Conservation (phyloP, 169 alveolate species). For the Plasmodium billcollinsi region DNA sequence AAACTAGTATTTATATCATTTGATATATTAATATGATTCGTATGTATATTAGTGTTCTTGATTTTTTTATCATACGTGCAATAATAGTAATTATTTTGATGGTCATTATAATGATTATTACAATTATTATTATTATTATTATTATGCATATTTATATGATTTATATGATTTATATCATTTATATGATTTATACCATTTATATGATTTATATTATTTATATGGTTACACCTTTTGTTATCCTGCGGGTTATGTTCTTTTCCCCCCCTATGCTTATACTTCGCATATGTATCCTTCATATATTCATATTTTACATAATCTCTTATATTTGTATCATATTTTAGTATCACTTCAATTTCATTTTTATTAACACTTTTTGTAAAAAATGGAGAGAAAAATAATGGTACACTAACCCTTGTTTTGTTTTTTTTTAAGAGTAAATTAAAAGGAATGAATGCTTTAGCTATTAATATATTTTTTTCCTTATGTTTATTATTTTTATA, state of each 20-base stretch:
- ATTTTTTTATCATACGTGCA: no score
- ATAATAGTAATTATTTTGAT: not conserved
- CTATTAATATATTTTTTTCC: constrained; percentile 2
- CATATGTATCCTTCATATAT: no score
- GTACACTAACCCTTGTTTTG: constrained; percentile 23
- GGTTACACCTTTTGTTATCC: no score
- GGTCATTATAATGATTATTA: not conserved
- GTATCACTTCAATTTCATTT: constrained; percentile 36
- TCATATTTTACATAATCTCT: no score
- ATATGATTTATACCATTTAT: not conserved
- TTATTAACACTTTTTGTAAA: constrained; percentile 11
- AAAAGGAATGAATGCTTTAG: constrained; percentile 50
- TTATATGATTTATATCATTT: not conserved
- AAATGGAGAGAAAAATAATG: constrained; percentile 37
- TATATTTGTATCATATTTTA: constrained; percentile 22
- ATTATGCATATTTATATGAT: not conserved
- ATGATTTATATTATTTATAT: not conserved
- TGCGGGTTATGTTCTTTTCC: not conserved
- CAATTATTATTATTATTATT: not conserved
- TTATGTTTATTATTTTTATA: not conserved
- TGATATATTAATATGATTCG: no score
- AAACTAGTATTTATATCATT: not conserved
- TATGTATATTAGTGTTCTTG: no score
- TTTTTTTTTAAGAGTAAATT: constrained; percentile 26
- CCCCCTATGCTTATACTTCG: no score